These are phyloP conservation scores for Sabuloglossum arenarium DNA, from an alignment of 495 filamentous ascomycete species.

Conservation along the genomic window DNA sequence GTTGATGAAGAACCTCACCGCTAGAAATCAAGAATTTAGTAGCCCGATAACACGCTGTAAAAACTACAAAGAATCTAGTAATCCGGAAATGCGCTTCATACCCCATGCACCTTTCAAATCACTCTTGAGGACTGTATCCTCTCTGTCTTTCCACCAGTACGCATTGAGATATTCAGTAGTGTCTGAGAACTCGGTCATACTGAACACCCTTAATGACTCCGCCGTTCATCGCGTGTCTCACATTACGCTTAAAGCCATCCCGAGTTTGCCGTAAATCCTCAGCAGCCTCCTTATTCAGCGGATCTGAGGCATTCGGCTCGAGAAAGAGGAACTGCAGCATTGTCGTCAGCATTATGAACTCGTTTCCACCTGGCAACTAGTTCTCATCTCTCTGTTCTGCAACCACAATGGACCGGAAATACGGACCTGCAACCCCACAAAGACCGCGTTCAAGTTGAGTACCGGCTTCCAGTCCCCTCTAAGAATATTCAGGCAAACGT, in stretches of 20 bases:
- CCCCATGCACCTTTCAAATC: neutral
- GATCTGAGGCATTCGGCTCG: constrained; percentile 88
- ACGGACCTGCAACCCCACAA: constrained; percentile 74
- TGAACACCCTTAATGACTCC: constrained; percentile 47
- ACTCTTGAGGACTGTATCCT: neutral
- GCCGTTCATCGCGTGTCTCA: constrained; percentile 61
- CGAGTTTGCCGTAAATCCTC: constrained; percentile 70
- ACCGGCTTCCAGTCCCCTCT: constrained; percentile 98
- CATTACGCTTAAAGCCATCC: constrained; percentile 81
- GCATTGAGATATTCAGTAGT: neutral
- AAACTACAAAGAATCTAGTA: neutral
- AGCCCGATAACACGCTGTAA: neutral
- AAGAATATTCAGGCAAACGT: constrained; percentile 92
- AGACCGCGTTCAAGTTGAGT: constrained; percentile 86
- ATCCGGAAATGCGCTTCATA: neutral
- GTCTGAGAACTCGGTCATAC: constrained; percentile 53
- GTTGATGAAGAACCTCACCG: neutral
- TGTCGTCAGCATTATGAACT: neutral
- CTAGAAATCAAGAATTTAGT: neutral
- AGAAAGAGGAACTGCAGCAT: constrained; percentile 70
- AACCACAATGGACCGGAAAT: constrained; percentile 1
- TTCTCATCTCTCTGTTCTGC: neutral
- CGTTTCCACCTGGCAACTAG: neutral
- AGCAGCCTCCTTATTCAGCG: constrained; percentile 94
- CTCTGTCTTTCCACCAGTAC: neutral